These are phyloP conservation scores for Silene vulgaris DNA, from an alignment of 179 eudicot genomes.

Conservation along the genomic window DNA sequence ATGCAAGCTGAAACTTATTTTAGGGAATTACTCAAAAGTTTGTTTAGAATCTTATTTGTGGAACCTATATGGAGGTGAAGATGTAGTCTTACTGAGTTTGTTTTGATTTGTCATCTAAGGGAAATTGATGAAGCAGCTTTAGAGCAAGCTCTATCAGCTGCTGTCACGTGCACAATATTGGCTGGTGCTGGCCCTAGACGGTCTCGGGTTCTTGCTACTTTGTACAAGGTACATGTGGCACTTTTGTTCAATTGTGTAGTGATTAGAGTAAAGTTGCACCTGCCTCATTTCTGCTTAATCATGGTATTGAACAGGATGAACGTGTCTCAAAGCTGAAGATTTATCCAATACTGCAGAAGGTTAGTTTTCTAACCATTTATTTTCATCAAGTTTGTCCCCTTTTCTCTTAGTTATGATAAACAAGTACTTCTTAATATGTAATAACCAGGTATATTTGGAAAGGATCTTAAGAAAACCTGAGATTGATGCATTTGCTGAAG, in stretches of 20 bases:
- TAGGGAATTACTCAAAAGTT: not conserved
- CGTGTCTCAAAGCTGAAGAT: constrained; percentile 97
- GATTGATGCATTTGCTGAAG: constrained; percentile 97
- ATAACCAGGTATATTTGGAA: constrained; percentile 76
- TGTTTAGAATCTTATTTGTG: not conserved
- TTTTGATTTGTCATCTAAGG: constrained; percentile 30
- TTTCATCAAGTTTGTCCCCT: not conserved
- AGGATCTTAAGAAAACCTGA: constrained; percentile 93
- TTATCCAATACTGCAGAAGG: constrained; percentile 97
- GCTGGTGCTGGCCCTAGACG: constrained; percentile 99
- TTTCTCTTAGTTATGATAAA: not conserved
- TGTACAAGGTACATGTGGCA: constrained; percentile 61
- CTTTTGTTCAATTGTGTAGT: constrained; percentile 5
- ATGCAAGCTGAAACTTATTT: not conserved
- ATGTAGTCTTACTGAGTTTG: constrained; percentile 15
- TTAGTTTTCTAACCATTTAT: constrained; percentile 23
- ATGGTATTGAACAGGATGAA: constrained; percentile 61
- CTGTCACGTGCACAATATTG: constrained; percentile 94
- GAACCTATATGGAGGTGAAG: not conserved
- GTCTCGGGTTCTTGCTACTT: constrained; percentile 92
- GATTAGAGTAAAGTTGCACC: constrained; percentile 1
- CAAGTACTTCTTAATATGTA: not conserved
- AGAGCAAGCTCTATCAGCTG: constrained; percentile 93
- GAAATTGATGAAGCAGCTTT: constrained; percentile 86
- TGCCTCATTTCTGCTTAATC: constrained; percentile 22